Evolutionary conservation across 768 basidiomycete species (phyloP).

Genomic region (Mycena chlorophos): DNA sequence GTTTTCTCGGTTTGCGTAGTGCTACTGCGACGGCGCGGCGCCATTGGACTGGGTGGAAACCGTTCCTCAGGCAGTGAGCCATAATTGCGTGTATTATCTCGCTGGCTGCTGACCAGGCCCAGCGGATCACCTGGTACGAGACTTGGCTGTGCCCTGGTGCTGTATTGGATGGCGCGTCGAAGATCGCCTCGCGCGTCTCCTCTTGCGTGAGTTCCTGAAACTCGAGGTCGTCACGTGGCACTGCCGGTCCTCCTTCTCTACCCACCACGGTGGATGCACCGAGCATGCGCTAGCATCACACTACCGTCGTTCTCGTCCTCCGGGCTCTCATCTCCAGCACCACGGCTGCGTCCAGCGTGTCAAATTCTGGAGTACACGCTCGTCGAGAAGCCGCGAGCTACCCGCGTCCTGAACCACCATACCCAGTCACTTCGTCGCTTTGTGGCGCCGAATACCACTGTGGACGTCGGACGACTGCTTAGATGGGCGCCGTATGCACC

Average conservation of each 20-base stretch:
- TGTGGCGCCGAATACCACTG: constrained; percentile 1
- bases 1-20: constrained; percentile 26
- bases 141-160: constrained; percentile 5
- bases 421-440: constrained; percentile 12
- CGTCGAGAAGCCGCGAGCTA: not conserved
- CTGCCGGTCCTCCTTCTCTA: too few species aligned
- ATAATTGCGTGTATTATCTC: not conserved
- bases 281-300: not conserved
- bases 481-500: not conserved
- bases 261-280: not conserved
- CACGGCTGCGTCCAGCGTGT: constrained; percentile 9
- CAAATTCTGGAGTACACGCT: constrained; percentile 7
- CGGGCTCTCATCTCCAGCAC: not conserved
- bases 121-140: constrained; percentile 1
- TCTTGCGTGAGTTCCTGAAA: constrained; percentile 6
- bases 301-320: not conserved
- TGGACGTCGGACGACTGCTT: not conserved
- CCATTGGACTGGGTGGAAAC: constrained; percentile 14
- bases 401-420: not conserved
- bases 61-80: not conserved
- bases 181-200: constrained; percentile 4
- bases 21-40: constrained; percentile 16
- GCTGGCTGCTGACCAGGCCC: constrained; percentile 5
- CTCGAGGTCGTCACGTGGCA: not conserved
- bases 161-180: not conserved